These are phyloP conservation scores for Aspergillus sp. DNA, from an alignment of 2,329 filamentous ascomycete species.

Conservation along the genomic window DNA sequence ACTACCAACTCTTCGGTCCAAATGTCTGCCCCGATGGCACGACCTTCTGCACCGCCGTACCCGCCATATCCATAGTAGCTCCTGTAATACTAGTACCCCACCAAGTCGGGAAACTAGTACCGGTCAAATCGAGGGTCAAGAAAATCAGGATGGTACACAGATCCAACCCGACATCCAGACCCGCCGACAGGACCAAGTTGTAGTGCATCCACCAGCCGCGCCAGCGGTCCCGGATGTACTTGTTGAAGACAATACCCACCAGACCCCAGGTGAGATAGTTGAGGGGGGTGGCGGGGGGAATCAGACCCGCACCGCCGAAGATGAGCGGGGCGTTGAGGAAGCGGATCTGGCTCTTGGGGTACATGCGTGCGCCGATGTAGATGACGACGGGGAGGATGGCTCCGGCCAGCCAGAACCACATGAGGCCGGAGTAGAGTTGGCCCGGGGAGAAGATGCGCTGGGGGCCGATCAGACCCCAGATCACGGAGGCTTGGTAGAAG, in stretches of 20 bases:
- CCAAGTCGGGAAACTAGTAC: constrained; percentile 60
- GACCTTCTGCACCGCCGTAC: constrained; percentile 59
- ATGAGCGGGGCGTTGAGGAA: constrained; percentile 70
- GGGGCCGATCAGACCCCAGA: constrained; percentile 75
- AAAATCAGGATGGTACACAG: constrained; percentile 70
- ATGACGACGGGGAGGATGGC: constrained; percentile 64
- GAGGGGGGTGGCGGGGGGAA: constrained; percentile 70
- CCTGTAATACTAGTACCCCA: constrained; percentile 66
- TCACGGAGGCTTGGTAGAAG: constrained; percentile 69
- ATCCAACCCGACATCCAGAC: constrained; percentile 68
- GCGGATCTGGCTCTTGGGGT: constrained; percentile 62
- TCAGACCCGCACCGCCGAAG: constrained; percentile 63
- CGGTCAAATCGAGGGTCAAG: constrained; percentile 65
- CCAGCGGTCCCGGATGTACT: constrained; percentile 64
- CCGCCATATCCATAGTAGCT: constrained; percentile 63
- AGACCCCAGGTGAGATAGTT: constrained; percentile 72
- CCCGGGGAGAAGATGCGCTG: constrained; percentile 66
- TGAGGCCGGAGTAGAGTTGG: constrained; percentile 64
- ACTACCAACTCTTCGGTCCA: constrained; percentile 52
- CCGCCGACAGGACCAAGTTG: constrained; percentile 74
- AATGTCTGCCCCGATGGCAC: constrained; percentile 60
- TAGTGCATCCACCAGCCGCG: constrained; percentile 76
- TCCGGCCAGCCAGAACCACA: constrained; percentile 73
- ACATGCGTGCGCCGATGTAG: constrained; percentile 62
- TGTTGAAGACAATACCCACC: constrained; percentile 70